Conservation (phyloP, 768 basidiomycete species). For the Mrakia blollopis region DNA sequence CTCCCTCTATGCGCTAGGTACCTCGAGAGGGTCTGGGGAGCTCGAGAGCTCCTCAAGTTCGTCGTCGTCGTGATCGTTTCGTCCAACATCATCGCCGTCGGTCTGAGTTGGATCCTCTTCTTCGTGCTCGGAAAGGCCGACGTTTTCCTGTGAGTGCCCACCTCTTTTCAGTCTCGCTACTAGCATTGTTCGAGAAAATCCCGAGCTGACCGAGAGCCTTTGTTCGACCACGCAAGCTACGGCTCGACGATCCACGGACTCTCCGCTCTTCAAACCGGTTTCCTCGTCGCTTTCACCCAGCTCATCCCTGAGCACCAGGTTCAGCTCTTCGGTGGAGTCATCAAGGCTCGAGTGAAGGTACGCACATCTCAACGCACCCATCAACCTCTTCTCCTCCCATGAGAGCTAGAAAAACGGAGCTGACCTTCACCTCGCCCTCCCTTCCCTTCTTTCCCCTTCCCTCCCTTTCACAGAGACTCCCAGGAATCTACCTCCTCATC, state of each 20-base stretch:
- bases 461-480: constrained; percentile 57
- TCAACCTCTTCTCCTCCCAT: not conserved
- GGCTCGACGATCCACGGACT: constrained; percentile 88
- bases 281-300: constrained; percentile 95
- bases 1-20: constrained; percentile 81
- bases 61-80: constrained; percentile 68
- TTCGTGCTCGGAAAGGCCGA: constrained; percentile 62
- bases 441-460: not conserved
- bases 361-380: constrained; percentile 26
- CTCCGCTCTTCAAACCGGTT: constrained; percentile 79
- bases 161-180: too few species aligned
- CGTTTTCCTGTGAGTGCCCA: constrained; percentile 62
- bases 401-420: not conserved
- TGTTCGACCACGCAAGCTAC: constrained; percentile 49
- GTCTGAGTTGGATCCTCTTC: constrained; percentile 68
- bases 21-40: constrained; percentile 91
- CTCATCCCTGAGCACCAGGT: constrained; percentile 97
- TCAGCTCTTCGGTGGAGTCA: constrained; percentile 69
- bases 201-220: not conserved
- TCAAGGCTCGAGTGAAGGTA: constrained; percentile 87
- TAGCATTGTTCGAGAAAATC: not conserved
- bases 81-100: constrained; percentile 83
- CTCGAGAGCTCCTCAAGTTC: constrained; percentile 78
- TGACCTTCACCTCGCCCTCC: not conserved
- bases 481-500: constrained; percentile 88